Percentiles rank a stretch among this genome's conserved stretches.
Conservation (phyloP, 2,329 filamentous ascomycete species). For the Pestalotiopsis sp. region DNA sequence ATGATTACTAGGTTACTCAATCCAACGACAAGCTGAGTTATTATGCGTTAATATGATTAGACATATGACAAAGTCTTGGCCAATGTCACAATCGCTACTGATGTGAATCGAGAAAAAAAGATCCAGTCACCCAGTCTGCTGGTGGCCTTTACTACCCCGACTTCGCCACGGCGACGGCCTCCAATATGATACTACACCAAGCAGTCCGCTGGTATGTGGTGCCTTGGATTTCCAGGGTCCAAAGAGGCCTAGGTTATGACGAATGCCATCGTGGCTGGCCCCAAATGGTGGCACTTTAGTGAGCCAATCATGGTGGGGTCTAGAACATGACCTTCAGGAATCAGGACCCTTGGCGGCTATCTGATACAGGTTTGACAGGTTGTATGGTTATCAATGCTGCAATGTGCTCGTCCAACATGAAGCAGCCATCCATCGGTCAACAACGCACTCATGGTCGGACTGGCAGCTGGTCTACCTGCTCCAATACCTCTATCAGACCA, state of each 20-base stretch:
- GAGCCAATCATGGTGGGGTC: background rate
- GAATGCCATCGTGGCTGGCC: background rate
- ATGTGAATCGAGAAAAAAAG: too few species aligned
- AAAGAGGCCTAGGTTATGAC: background rate
- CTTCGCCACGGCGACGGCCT: background rate
- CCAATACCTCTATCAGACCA: too few species aligned
- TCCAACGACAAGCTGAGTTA: background rate
- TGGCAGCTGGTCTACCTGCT: too few species aligned
- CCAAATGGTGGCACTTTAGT: background rate
- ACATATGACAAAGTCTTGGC: too few species aligned
- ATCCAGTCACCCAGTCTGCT: too few species aligned
- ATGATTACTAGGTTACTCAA: background rate
- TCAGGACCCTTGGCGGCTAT: background rate
- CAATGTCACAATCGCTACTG: too few species aligned
- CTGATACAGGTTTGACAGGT: background rate
- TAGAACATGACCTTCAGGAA: background rate
- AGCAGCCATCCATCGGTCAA: too few species aligned
- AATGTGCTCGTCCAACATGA: too few species aligned
- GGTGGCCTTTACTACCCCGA: background rate
- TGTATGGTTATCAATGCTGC: background rate
- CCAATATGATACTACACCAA: background rate
- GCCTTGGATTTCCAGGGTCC: background rate
- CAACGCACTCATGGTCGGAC: too few species aligned
- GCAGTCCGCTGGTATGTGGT: background rate
- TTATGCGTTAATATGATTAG: too few species aligned